Conservation (phyloP, 352 stramenopile species). For the Phytophthora litchii region DNA sequence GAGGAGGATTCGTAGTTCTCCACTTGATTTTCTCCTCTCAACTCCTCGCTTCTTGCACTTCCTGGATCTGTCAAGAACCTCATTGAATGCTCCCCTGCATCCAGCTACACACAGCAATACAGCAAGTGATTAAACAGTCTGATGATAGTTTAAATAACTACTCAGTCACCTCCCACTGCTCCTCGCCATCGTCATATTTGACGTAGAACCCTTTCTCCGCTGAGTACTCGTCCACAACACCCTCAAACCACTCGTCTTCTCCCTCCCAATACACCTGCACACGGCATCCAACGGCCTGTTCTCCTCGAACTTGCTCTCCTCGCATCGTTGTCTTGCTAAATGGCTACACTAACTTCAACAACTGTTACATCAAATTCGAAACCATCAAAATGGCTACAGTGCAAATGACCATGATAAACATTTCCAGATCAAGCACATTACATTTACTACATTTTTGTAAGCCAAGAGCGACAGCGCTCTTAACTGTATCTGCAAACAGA, state of each 20-base stretch:
- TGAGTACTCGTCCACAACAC: constrained; percentile 44
- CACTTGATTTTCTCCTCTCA: constrained; percentile 29
- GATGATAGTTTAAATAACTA: background rate
- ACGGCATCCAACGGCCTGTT: constrained; percentile 43
- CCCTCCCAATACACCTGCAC: constrained; percentile 77
- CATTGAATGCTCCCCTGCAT: constrained; percentile 30
- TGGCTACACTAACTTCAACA: constrained; percentile 29
- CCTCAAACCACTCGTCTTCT: constrained; percentile 71
- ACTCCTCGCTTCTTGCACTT: constrained; percentile 12
- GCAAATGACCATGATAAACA: too few relatives aligned
- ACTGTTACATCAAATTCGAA: background rate
- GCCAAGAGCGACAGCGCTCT: too few relatives aligned
- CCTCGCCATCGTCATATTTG: constrained; percentile 76
- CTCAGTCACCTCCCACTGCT: constrained; percentile 72
- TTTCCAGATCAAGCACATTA: too few relatives aligned
- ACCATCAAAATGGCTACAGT: background rate
- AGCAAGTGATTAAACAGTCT: background rate
- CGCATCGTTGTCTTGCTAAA: background rate
- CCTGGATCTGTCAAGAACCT: constrained; percentile 14
- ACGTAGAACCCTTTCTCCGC: constrained; percentile 56
- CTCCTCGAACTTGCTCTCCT: constrained; percentile 1
- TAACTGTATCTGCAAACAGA: too few relatives aligned
- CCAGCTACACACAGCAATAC: constrained; percentile 14
- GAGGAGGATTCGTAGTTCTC: constrained; percentile 7
- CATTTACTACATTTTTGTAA: too few relatives aligned